Conservation (phyloP, 2,329 filamentous ascomycete species). For the Lachnellula hyalina region DNA sequence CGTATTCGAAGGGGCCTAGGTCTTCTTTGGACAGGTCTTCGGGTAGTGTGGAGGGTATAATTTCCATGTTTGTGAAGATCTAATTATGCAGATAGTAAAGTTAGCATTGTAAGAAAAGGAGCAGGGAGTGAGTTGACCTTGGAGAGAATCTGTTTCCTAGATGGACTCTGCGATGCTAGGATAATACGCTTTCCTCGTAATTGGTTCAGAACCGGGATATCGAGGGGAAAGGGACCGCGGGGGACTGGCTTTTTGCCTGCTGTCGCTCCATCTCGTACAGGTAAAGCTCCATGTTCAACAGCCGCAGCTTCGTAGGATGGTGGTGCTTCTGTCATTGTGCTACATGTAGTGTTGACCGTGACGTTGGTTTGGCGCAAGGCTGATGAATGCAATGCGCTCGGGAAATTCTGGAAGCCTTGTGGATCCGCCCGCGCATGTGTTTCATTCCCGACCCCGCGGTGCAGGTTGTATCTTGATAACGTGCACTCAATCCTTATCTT, state of each 20-base stretch:
- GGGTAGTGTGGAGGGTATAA: conserved; percentile 74
- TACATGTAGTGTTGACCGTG: not conserved
- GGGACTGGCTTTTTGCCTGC: conserved; percentile 17
- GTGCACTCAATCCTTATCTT: not conserved
- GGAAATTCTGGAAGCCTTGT: not conserved
- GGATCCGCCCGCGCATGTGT: conserved; percentile 2
- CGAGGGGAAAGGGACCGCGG: conserved; percentile 58
- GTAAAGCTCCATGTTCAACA: conserved; percentile 21
- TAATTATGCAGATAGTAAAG: conserved; percentile 38
- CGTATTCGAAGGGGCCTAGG: conserved; percentile 83
- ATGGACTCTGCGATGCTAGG: conserved; percentile 83
- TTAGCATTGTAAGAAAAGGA: not conserved
- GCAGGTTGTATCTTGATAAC: not conserved
- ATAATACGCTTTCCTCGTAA: conserved; percentile 78
- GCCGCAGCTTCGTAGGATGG: conserved; percentile 26
- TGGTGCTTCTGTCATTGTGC: conserved; percentile 7
- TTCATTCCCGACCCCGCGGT: not conserved
- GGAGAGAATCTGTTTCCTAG: conserved; percentile 74
- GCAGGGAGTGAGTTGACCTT: conserved; percentile 44
- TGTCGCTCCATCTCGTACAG: conserved; percentile 15
- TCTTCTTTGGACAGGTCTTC: conserved; percentile 76
- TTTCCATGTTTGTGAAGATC: conserved; percentile 75
- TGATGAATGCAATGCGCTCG: not conserved
- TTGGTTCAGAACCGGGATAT: conserved; percentile 72
- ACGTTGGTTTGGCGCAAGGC: not conserved